Conservation (phyloP, 768 basidiomycete species). For the Lactarius quietus region DNA sequence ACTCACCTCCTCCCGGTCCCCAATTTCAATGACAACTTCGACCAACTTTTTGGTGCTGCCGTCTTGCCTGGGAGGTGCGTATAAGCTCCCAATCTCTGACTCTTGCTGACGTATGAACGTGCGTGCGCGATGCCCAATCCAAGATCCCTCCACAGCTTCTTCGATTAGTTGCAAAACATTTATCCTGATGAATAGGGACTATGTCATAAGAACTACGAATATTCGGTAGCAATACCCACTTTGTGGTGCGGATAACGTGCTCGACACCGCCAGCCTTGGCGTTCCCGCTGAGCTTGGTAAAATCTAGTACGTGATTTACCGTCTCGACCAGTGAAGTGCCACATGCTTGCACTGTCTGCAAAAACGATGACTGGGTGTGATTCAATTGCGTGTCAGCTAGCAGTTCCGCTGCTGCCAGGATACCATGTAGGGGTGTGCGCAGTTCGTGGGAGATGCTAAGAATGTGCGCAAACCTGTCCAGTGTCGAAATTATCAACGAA, state of each 20-base stretch:
- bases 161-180: constrained; percentile 81
- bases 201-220: background rate
- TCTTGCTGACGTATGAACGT: constrained; percentile 56
- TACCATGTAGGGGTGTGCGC: constrained; percentile 92
- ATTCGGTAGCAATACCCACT: constrained; percentile 39
- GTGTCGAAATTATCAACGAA: background rate
- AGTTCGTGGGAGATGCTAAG: constrained; percentile 85
- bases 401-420: constrained; percentile 89
- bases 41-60: constrained; percentile 52
- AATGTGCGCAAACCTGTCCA: background rate
- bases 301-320: constrained; percentile 95
- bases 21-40: constrained; percentile 88
- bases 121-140: constrained; percentile 88
- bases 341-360: constrained; percentile 92
- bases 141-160: constrained; percentile 89
- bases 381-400: constrained; percentile 79
- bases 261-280: constrained; percentile 74
- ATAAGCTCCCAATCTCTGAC: constrained; percentile 86
- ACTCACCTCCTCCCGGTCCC: constrained; percentile 60
- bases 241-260: constrained; percentile 65
- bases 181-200: constrained; percentile 38
- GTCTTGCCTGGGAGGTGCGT: constrained; percentile 69
- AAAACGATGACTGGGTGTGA: constrained; percentile 77
- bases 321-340: constrained; percentile 96
- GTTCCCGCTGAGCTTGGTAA: constrained; percentile 90